Percentiles rank a stretch among this genome's conserved stretches.
Conservation (phyloP, 192 early-diverging fungal species). For the Entomortierella chlamydospora region DNA sequence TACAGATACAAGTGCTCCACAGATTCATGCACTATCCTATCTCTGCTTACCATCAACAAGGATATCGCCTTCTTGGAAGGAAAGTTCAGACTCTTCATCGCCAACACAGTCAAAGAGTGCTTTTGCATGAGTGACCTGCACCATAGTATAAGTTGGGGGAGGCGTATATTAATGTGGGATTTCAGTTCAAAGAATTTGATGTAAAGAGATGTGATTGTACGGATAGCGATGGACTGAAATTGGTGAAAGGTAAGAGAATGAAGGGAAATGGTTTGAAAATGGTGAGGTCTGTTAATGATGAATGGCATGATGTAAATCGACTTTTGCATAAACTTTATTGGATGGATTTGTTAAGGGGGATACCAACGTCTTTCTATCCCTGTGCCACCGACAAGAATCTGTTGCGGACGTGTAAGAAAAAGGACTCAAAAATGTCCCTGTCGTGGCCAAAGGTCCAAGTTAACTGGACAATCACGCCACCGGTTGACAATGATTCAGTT, state of each 20-base stretch:
- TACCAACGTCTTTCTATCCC: background rate
- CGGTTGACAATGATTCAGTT: background rate
- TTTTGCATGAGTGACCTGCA: conserved; percentile 50
- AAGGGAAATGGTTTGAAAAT: too few species aligned
- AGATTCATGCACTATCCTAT: too few species aligned
- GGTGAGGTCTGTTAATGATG: too few species aligned
- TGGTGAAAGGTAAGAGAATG: too few species aligned
- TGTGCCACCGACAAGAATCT: too few species aligned
- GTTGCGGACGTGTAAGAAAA: conserved; percentile 51
- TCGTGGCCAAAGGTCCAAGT: conserved; percentile 61
- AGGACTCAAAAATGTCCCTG: conserved; percentile 60
- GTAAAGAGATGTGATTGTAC: too few species aligned
- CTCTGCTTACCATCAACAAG: conserved; percentile 59
- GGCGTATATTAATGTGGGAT: too few species aligned
- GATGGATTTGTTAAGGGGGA: background rate
- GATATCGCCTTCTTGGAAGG: conserved; percentile 65
- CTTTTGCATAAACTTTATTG: background rate
- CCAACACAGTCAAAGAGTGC: conserved; percentile 70
- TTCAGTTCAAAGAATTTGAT: too few species aligned
- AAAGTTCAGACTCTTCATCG: conserved; percentile 67
- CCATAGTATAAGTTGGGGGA: conserved; percentile 10
- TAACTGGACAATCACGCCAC: conserved; percentile 6
- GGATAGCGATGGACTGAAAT: too few species aligned
- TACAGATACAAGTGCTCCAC: too few species aligned
- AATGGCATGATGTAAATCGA: too few species aligned